phyloP scores from a whole-genome alignment of 1,139 yeast species.

The Candida freyschussii region DNA sequence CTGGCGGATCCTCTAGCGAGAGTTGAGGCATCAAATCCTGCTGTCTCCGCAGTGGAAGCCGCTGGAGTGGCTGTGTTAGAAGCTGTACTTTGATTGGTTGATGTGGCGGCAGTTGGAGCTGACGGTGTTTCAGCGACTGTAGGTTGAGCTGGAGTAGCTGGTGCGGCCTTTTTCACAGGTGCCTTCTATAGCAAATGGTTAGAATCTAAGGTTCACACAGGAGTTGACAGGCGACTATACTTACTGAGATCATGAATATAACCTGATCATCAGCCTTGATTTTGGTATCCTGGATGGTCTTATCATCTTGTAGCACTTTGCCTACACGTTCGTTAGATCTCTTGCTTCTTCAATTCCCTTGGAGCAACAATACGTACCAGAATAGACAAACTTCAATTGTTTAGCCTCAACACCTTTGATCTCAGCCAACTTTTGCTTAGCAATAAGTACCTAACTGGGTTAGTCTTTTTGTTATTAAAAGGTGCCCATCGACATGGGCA shows the following conservation, averaged over 20 bases:
- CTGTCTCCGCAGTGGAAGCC: conserved; percentile 23
- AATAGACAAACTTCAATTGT: conserved; percentile 85
- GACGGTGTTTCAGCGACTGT: conserved; percentile 8
- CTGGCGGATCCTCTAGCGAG: conserved; percentile 30
- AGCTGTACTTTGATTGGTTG: conserved; percentile 2
- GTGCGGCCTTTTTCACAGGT: conserved; percentile 14
- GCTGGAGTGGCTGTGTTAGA: conserved; percentile 12
- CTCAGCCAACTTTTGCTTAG: conserved; percentile 70
- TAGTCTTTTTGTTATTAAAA: background rate
- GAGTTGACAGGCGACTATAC: conserved; percentile 1
- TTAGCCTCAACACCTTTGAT: conserved; percentile 65
- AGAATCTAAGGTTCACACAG: no score
- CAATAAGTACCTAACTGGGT: conserved; percentile 46
- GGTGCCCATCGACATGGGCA: background rate
- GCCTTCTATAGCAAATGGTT: conserved; percentile 13
- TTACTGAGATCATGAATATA: conserved; percentile 77
- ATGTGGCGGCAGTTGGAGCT: conserved; percentile 9
- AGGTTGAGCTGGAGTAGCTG: conserved; percentile 5
- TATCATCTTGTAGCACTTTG: conserved; percentile 81
- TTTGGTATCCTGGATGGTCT: conserved; percentile 64
- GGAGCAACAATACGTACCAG: conserved; percentile 46
- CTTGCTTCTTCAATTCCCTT: no score
- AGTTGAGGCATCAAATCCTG: conserved; percentile 28
- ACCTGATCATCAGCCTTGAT: conserved; percentile 88
- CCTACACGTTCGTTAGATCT: conserved; percentile 27